Evolutionary conservation across 2,329 filamentous ascomycete genomes (phyloP).

Genomic region (Aspergillus sp.): DNA sequence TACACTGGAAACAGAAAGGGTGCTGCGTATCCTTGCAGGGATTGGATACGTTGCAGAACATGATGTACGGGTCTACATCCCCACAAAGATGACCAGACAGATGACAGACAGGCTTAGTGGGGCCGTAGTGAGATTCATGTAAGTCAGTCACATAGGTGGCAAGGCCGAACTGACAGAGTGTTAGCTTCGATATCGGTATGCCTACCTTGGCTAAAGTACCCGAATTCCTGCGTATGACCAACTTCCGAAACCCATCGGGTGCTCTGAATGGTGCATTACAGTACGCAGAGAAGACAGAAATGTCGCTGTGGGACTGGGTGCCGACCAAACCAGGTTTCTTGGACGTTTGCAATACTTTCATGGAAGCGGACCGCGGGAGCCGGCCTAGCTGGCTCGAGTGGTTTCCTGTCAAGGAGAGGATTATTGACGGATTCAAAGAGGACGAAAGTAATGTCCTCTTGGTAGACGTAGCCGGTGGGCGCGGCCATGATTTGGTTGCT

Average conservation of each 20-base stretch:
- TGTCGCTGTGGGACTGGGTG: constrained; percentile 13
- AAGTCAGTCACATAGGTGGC: not conserved
- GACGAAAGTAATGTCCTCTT: not conserved
- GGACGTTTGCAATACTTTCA: constrained; percentile 11
- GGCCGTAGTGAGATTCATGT: constrained; percentile 19
- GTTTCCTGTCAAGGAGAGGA: constrained; percentile 12
- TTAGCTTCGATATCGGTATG: constrained; percentile 17
- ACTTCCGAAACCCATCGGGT: constrained; percentile 9
- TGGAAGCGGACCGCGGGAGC: constrained; percentile 14
- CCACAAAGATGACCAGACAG: constrained; percentile 17
- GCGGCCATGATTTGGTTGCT: constrained; percentile 9
- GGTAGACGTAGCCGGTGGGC: constrained; percentile 14
- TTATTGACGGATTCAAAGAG: not conserved
- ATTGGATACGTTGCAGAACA: constrained; percentile 21
- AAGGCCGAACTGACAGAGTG: not conserved
- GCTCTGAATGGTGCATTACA: constrained; percentile 12
- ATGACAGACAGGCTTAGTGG: constrained; percentile 13
- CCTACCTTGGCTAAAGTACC: constrained; percentile 12
- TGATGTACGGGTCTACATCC: constrained; percentile 12
- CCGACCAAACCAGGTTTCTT: not conserved
- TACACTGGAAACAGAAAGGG: constrained; percentile 13
- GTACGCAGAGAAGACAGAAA: constrained; percentile 11
- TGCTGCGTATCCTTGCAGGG: constrained; percentile 17
- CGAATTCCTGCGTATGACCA: constrained; percentile 13
- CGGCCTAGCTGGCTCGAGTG: constrained; percentile 16